Evolutionary conservation across 1,284 basidiomycete genomes (phyloP).

Genomic region (Austroboletus niveus): DNA sequence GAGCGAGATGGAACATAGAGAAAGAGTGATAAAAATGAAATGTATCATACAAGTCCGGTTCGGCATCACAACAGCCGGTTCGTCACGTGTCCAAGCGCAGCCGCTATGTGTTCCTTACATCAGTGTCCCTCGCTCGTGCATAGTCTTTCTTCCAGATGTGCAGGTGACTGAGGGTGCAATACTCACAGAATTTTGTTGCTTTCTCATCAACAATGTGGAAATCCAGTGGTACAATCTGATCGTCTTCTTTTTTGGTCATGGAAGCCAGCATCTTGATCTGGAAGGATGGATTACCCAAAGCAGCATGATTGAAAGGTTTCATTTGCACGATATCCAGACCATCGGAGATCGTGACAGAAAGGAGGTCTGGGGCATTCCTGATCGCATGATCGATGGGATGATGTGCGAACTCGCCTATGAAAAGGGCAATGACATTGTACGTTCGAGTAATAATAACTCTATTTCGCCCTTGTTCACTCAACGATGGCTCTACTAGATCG

Average conservation of each 20-base stretch:
- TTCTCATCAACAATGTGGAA: slow-evolving; percentile 51
- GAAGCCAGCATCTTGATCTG: slow-evolving; percentile 48
- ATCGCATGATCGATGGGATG: slow-evolving; percentile 54
- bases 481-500: slow-evolving; percentile 4
- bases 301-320: slow-evolving; percentile 50
- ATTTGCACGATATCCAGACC: slow-evolving; percentile 48
- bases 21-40: too few relatives aligned
- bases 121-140: slow-evolving; percentile 52
- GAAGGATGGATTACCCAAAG: slow-evolving; percentile 46
- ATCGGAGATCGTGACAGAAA: slow-evolving; percentile 40
- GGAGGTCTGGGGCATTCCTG: slow-evolving; percentile 39
- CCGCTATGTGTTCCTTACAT: slow-evolving; percentile 20
- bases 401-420: slow-evolving; percentile 44
- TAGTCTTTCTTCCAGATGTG: slow-evolving; percentile 49
- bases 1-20: too few relatives aligned
- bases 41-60: too few relatives aligned
- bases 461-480: background rate
- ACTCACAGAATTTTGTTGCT: slow-evolving; percentile 42
- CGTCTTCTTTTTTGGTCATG: slow-evolving; percentile 64
- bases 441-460: background rate
- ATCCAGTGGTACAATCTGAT: slow-evolving; percentile 60
- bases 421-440: slow-evolving; percentile 60
- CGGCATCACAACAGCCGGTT: too few relatives aligned
- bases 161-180: slow-evolving; percentile 55
- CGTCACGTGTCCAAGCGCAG: too few relatives aligned